Evolutionary conservation across 371 early-diverging fungal species (phyloP).

Genomic region (Homolaphlyctis polyrhiza): DNA sequence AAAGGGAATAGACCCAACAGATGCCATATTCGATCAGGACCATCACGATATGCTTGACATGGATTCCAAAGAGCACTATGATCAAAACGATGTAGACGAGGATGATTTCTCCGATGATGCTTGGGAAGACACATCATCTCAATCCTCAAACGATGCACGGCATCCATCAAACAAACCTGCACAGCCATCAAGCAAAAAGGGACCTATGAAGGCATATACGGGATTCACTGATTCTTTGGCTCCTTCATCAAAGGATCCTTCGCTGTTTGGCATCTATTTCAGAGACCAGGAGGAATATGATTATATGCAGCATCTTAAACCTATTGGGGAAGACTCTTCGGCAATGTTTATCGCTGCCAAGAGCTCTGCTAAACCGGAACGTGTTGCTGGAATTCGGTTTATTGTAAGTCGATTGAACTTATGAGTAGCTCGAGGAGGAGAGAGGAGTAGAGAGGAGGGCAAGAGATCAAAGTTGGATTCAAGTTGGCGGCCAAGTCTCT

Average conservation of each 20-base stretch:
- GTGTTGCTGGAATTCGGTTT: constrained; percentile 31
- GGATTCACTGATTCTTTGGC: neutral
- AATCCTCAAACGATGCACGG: neutral
- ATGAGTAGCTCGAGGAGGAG: no score
- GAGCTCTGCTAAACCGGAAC: constrained; percentile 29
- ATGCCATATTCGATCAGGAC: constrained; percentile 13
- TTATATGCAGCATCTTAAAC: constrained; percentile 85
- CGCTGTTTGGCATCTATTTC: constrained; percentile 81
- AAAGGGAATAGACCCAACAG: constrained; percentile 7
- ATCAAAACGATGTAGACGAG: constrained; percentile 16
- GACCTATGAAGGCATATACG: constrained; percentile 3
- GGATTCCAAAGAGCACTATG: constrained; percentile 15
- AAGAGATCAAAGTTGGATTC: no score
- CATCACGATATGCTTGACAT: constrained; percentile 4
- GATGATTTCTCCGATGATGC: constrained; percentile 17
- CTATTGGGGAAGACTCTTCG: constrained; percentile 71
- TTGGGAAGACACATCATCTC: constrained; percentile 15
- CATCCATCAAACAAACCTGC: neutral
- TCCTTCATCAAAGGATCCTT: constrained; percentile 43
- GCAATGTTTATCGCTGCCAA: constrained; percentile 75
- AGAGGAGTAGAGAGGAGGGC: no score
- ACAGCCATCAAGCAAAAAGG: constrained; percentile 13
- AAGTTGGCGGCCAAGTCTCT: no score
- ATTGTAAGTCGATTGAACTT: constrained; percentile 22
- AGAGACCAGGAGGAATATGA: constrained; percentile 83